These are phyloP conservation scores for Boletus rubropictus DNA, from an alignment of 768 basidiomycete genomes.

Conservation along the genomic window DNA sequence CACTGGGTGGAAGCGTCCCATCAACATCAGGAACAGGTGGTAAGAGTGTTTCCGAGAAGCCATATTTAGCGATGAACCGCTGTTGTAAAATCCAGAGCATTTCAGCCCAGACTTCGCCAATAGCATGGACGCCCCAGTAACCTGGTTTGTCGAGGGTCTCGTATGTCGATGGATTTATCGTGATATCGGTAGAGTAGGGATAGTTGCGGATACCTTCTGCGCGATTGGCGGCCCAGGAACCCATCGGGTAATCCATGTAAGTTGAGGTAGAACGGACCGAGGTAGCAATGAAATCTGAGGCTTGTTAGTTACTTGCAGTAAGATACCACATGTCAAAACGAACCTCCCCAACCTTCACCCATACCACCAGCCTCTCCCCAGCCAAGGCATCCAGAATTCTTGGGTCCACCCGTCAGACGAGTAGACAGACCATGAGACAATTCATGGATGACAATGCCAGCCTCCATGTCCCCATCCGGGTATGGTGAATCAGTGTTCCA, in stretches of 20 bases:
- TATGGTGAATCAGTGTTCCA: constrained; percentile 91
- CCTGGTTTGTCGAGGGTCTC: constrained; percentile 91
- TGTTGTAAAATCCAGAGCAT: constrained; percentile 79
- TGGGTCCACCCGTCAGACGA: constrained; percentile 89
- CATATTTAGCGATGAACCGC: constrained; percentile 73
- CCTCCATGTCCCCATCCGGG: constrained; percentile 92
- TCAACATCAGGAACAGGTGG: constrained; percentile 65
- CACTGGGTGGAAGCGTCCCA: constrained; percentile 58
- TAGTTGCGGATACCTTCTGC: constrained; percentile 79
- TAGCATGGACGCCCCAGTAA: constrained; percentile 90
- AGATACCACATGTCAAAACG: constrained; percentile 5
- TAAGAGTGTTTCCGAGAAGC: constrained; percentile 73
- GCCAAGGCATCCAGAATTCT: constrained; percentile 88
- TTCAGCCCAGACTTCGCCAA: constrained; percentile 95
- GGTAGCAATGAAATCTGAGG: constrained; percentile 76
- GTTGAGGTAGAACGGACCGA: constrained; percentile 67
- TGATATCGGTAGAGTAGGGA: constrained; percentile 71
- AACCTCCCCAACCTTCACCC: constrained; percentile 95
- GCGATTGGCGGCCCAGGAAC: constrained; percentile 88
- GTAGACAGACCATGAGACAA: constrained; percentile 86
- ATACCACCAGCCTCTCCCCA: constrained; percentile 97
- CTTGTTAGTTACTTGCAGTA: not conserved
- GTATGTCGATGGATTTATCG: constrained; percentile 86
- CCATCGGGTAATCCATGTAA: constrained; percentile 86
- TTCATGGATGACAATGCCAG: constrained; percentile 95